These are phyloP conservation scores for Hypoxylon sp. DNA, from an alignment of 2,329 filamentous ascomycete genomes.

Conservation along the genomic window DNA sequence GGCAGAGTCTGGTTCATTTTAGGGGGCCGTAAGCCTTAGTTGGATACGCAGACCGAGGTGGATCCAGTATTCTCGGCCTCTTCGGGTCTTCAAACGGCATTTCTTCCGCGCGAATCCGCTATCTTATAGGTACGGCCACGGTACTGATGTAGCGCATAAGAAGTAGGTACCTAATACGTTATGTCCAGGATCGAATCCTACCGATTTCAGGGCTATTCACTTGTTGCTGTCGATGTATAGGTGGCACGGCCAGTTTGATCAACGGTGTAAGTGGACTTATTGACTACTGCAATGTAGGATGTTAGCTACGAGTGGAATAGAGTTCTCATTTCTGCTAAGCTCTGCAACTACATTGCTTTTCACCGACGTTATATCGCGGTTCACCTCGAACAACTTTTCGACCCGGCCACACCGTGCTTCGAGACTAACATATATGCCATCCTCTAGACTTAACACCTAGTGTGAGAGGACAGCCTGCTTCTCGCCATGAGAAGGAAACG, in stretches of 20 bases:
- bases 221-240: too few species aligned
- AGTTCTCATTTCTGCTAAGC: not conserved
- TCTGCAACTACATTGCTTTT: constrained; percentile 1
- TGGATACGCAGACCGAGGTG: not conserved
- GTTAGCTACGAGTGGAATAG: not conserved
- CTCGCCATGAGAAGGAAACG: constrained; percentile 19
- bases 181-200: too few species aligned
- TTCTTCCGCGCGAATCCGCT: not conserved
- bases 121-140: not conserved
- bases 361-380: not conserved
- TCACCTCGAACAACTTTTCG: not conserved
- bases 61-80: not conserved
- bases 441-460: not conserved
- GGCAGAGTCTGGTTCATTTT: constrained; percentile 1
- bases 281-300: not conserved
- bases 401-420: not conserved
- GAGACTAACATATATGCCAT: not conserved
- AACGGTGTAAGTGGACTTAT: not conserved
- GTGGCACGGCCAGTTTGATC: not conserved
- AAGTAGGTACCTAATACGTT: too few species aligned
- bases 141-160: not conserved
- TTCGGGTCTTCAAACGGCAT: not conserved
- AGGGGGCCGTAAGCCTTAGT: not conserved
- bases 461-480: constrained; percentile 14
- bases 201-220: too few species aligned